Percentiles rank a stretch among this genome's conserved stretches.
Evolutionary conservation across 1,139 yeast genomes (phyloP).

Genomic region (Taphrina flavorubra): DNA sequence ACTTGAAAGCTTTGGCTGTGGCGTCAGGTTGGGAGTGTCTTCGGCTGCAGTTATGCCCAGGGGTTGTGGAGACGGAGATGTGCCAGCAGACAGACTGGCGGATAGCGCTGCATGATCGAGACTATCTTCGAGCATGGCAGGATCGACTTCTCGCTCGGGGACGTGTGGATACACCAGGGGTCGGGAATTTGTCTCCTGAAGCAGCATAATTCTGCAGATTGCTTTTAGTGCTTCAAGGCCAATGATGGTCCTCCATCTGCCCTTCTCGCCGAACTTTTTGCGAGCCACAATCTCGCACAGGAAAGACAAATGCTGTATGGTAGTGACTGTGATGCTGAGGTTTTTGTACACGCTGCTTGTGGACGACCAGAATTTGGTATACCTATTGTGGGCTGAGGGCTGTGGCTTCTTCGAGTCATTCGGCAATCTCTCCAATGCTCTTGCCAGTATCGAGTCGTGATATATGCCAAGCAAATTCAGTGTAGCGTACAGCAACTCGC

Average conservation of each 20-base stretch:
- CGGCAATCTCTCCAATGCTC: slow-evolving; percentile 49
- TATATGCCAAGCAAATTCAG: slow-evolving; percentile 53
- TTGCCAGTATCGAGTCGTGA: slow-evolving; percentile 53
- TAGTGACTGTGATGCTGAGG: slow-evolving; percentile 51
- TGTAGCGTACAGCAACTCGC: slow-evolving; percentile 51
- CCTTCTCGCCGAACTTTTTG: slow-evolving; percentile 48
- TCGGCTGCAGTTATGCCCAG: not conserved
- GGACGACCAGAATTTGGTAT: slow-evolving; percentile 49
- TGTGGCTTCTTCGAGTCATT: slow-evolving; percentile 42
- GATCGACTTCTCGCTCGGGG: slow-evolving; percentile 53
- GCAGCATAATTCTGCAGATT: slow-evolving; percentile 50
- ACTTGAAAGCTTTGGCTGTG: slow-evolving; percentile 50
- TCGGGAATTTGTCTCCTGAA: slow-evolving; percentile 49
- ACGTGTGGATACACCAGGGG: slow-evolving; percentile 51
- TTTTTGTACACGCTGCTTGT: slow-evolving; percentile 49
- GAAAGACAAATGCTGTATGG: slow-evolving; percentile 53
- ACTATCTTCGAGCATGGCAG: slow-evolving; percentile 46
- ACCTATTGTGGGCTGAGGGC: slow-evolving; percentile 51
- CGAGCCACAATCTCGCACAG: slow-evolving; percentile 54
- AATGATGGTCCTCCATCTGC: slow-evolving; percentile 51
- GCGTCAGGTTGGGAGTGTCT: slow-evolving; percentile 42
- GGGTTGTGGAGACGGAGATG: not conserved
- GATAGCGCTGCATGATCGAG: slow-evolving; percentile 31
- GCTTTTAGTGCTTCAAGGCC: slow-evolving; percentile 52
- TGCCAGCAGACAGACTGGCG: slow-evolving; percentile 8